Percentiles rank a stretch among this genome's conserved stretches.
Evolutionary conservation across 1,139 yeast species (phyloP).

Genomic region (Candida anutae): DNA sequence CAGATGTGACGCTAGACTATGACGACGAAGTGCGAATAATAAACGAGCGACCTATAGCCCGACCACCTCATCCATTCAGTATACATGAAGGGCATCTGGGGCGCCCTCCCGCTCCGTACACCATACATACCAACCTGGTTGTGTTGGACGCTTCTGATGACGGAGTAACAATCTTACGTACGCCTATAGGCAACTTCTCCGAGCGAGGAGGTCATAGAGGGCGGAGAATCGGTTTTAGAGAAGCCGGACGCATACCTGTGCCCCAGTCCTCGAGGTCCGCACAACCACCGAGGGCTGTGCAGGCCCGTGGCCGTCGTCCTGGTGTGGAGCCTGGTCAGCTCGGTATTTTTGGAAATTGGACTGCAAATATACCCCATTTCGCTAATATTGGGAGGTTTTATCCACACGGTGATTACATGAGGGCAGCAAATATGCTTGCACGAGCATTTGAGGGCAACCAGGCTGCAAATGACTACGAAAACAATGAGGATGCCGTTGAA

Average conservation of each 20-base stretch:
- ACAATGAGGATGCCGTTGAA: slow-evolving; percentile 12
- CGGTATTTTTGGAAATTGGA: not conserved
- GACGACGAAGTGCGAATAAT: slow-evolving; percentile 23
- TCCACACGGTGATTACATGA: not conserved
- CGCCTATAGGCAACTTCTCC: not conserved
- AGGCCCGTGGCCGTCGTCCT: not conserved
- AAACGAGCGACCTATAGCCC: slow-evolving; percentile 12
- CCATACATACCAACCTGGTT: too few relatives aligned
- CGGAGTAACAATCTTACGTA: too few relatives aligned
- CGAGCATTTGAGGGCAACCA: too few relatives aligned
- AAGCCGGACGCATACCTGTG: not conserved
- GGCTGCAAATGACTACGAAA: not conserved
- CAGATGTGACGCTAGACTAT: slow-evolving; percentile 2
- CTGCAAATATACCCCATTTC: not conserved
- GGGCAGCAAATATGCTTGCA: not conserved
- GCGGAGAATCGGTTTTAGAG: not conserved
- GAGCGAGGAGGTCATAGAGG: too few relatives aligned
- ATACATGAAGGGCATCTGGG: too few relatives aligned
- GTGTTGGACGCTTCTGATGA: too few relatives aligned
- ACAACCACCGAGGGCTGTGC: too few relatives aligned
- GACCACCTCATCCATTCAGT: slow-evolving; percentile 3
- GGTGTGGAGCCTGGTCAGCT: not conserved
- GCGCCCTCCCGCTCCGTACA: too few relatives aligned
- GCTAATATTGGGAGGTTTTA: not conserved
- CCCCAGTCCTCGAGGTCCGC: not conserved